Evolutionary conservation across 805 yeast genomes (phyloP), one percentile per base, ranked within the genome.

Genomic region (Vanderwaltozyma polyspora): DNA sequence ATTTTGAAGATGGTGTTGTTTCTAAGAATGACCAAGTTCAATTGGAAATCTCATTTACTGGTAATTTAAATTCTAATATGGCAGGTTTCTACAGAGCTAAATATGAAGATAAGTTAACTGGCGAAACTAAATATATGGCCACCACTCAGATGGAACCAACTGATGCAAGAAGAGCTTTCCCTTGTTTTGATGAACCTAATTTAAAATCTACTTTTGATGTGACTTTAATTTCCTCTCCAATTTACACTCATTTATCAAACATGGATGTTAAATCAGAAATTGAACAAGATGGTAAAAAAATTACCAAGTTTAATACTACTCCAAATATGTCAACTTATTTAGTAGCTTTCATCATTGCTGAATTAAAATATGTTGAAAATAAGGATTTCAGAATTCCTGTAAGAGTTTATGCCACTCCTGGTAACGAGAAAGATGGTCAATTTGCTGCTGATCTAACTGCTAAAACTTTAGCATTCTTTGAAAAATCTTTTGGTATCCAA

Each of bases 111-210:
- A 67, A 66, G 42, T 66, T 68, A 39, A 67, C 78, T 42, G 81
- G 84, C 16, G 65, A 67, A 39, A 75, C 74, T 26, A 77, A 76
- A 50, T 77, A 78, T 55, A 67, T 81, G 69, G 83, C 85, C 29
- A 77, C 87, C 30, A 80, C 93, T 29, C 94, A 82, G 60, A 77
- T 82, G 74, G 93, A 82, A 62, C 77, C 93, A 17, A 79, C 89
- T 15, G 91, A 82, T 52, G 83, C 89, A 46, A 74, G 94, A 49
- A 70, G 85, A 49, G 91, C 91, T 8, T 82, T 82, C 68, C 94
- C 94, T 23, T 80, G 81, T 52, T 79, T 77, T 49, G 94, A 82
- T 58, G 91, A 81, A 55, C 93, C 94, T 16, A 74, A 81, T 37
- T 67, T 79, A 39, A 82, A 82, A 62, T 84, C 91, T 17, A 66